Base-by-base conservation (phyloP, 2,329 filamentous ascomycete species). In the Penicillium sp. region DNA sequence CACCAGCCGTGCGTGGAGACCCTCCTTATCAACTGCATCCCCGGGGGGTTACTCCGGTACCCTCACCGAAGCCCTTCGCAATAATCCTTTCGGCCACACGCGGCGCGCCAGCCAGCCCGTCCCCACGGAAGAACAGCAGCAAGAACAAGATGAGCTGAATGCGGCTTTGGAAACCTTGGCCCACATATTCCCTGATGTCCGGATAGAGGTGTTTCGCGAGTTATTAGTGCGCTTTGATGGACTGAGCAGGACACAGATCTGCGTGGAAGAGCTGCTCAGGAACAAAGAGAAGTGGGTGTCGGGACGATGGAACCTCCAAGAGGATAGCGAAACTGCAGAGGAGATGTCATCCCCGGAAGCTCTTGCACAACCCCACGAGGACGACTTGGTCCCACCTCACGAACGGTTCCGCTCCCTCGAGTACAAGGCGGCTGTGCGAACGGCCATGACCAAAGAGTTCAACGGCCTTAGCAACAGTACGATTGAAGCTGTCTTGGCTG, bases 141-240 rank as follows among this genome's bases (percentile, higher is more conserved):
- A 61, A 5, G 71, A 75, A 41, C 68, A 72, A 36, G 61, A 68
- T 32, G 74, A 76, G 34, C 61, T 78, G 29, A 80, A 80, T 57
- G 58, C 67, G 9, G 71, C 75, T 18, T 63, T 80, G 10, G 64
- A 69, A 24, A 67, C 70, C 1, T 67, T 80, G 3, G 72, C 72
- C 3, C 66, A 67, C 10, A 66, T 79, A 11, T 80, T 79, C 43
- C 77, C 77, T 1, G 76, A 79, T 54, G 68, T 79, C 40, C 73
- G 73, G 46, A 62, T 75, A 49, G 77, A 79, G 54, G 77, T 79
- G 5, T 76, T 80, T 40, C 75, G 77, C 6, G 77, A 79, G 61
- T 59, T 80, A 27, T 67, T 80, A 18, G 59, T 72, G 5, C 72
- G 72, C 11, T 80, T 79, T 57, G 76, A 78, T 55, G 77, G 76